Percentiles rank a stretch among this genome's conserved stretches.
These are phyloP conservation scores for Tricholoma terreum DNA, from an alignment of 768 basidiomycete genomes.

Conservation along the genomic window DNA sequence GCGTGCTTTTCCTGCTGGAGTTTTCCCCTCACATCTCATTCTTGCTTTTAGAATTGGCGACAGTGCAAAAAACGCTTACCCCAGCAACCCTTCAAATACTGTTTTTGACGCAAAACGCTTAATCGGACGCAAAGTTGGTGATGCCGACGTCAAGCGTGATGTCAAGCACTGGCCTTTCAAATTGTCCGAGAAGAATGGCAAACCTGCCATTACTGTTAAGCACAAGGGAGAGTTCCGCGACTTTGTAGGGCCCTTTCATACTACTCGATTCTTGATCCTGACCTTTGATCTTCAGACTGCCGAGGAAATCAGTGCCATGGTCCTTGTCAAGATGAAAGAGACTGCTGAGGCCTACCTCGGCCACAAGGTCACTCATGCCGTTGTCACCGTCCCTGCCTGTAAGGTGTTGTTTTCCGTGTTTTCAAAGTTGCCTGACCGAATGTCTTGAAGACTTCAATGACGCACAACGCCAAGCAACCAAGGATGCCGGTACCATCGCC, in stretches of 20 bases:
- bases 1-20: slow-evolving; percentile 13
- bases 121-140: slow-evolving; percentile 83
- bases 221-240: slow-evolving; percentile 78
- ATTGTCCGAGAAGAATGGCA: slow-evolving; percentile 73
- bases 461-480: slow-evolving; percentile 98
- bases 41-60: slow-evolving; percentile 72
- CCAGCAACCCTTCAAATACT: slow-evolving; percentile 89
- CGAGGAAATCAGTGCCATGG: slow-evolving; percentile 95
- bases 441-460: slow-evolving; percentile 82
- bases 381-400: slow-evolving; percentile 97
- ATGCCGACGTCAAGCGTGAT: slow-evolving; percentile 77
- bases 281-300: slow-evolving; percentile 54
- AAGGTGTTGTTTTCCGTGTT: slow-evolving; percentile 21
- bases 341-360: slow-evolving; percentile 98
- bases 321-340: slow-evolving; percentile 98
- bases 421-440: slow-evolving; percentile 7
- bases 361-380: slow-evolving; percentile 93
- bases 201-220: slow-evolving; percentile 74
- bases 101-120: slow-evolving; percentile 97
- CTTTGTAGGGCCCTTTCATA: slow-evolving; percentile 57
- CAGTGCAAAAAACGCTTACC: slow-evolving; percentile 93
- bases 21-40: slow-evolving; percentile 10
- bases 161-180: slow-evolving; percentile 92
- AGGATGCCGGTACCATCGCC: slow-evolving; percentile 94
- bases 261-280: neutral